Evolutionary conservation across 1,284 basidiomycete genomes (phyloP).

Genomic region (Cutaneotrichosporon cutaneum): DNA sequence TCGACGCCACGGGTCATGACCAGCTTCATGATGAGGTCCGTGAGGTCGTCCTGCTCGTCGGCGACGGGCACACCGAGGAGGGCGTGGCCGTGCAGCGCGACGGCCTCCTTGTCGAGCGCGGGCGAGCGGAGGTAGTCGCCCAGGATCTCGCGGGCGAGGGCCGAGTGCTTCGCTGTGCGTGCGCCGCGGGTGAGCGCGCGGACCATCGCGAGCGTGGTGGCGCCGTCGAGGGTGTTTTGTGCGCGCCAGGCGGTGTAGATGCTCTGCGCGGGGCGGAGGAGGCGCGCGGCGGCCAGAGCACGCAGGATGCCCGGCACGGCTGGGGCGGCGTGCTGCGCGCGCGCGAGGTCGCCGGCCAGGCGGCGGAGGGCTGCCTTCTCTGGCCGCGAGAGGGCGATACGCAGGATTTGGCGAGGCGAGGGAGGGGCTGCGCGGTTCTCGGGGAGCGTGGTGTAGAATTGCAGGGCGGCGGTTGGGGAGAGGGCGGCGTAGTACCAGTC

Average conservation of each 20-base stretch:
- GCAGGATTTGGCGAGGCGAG: slow-evolving; percentile 11
- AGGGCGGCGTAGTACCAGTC: slow-evolving; percentile 16
- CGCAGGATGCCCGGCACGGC: slow-evolving; percentile 18
- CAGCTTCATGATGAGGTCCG: not conserved
- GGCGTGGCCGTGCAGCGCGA: slow-evolving; percentile 14
- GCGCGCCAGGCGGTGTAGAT: slow-evolving; percentile 7
- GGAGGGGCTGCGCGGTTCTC: slow-evolving; percentile 8
- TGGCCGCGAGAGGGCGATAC: slow-evolving; percentile 16
- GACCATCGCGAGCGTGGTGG: slow-evolving; percentile 15
- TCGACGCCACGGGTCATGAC: not conserved
- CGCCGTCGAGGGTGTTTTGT: slow-evolving; percentile 8
- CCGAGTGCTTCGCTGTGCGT: slow-evolving; percentile 9
- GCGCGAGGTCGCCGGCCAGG: slow-evolving; percentile 13
- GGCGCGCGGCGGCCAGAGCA: slow-evolving; percentile 16
- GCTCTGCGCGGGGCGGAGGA: slow-evolving; percentile 7
- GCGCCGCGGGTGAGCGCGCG: slow-evolving; percentile 18
- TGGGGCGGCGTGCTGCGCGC: slow-evolving; percentile 1
- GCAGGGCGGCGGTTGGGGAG: slow-evolving; percentile 10
- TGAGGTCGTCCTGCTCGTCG: slow-evolving; percentile 1
- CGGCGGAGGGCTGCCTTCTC: slow-evolving; percentile 8
- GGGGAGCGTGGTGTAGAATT: slow-evolving; percentile 18
- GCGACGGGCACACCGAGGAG: not conserved
- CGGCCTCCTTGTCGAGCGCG: not conserved
- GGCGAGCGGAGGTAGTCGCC: slow-evolving; percentile 10
- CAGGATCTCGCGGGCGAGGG: slow-evolving; percentile 14